Percentiles rank a stretch among this genome's conserved stretches.
phyloP scores from a whole-genome alignment of 2,329 filamentous ascomycete genomes.

The Xylariomycetidae sp. region DNA sequence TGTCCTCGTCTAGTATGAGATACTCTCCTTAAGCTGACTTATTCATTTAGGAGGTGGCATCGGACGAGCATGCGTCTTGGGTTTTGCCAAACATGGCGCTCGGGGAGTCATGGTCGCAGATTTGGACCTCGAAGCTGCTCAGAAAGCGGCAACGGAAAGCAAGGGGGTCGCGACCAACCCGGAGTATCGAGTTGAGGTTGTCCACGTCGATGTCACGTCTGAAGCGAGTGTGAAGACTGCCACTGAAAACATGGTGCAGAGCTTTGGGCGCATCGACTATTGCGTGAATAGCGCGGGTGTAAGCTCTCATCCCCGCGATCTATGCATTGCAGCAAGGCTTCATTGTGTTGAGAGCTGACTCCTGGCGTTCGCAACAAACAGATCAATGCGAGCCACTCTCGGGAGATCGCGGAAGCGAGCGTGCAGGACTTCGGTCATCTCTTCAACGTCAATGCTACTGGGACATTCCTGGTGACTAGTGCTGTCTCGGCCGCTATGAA shows the following conservation, averaged over 20 bases:
- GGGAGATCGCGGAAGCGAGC: not conserved
- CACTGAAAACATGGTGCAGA: not conserved
- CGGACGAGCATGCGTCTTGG: conserved; percentile 4
- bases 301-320: conserved; percentile 1
- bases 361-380: not conserved
- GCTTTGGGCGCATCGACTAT: conserved; percentile 14
- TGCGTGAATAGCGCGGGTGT: conserved; percentile 16
- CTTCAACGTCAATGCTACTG: conserved; percentile 8
- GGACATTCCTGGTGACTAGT: conserved; percentile 8
- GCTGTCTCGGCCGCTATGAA: conserved; percentile 7
- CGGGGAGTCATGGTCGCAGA: conserved; percentile 7
- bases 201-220: conserved; percentile 3
- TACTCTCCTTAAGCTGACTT: too few relatives aligned
- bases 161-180: not conserved
- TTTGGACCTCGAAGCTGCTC: conserved; percentile 5
- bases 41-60: conserved; percentile 7
- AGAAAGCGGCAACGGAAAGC: not conserved
- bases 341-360: not conserved
- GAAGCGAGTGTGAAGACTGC: conserved; percentile 2
- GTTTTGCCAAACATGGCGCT: conserved; percentile 3
- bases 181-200: conserved; percentile 1
- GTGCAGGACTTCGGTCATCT: conserved; percentile 5
- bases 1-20: too few relatives aligned
- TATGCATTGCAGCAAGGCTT: not conserved
- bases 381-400: not conserved